Base-by-base conservation (phyloP, 352 stramenopile genomes). In the Peronospora belbahrii region DNA sequence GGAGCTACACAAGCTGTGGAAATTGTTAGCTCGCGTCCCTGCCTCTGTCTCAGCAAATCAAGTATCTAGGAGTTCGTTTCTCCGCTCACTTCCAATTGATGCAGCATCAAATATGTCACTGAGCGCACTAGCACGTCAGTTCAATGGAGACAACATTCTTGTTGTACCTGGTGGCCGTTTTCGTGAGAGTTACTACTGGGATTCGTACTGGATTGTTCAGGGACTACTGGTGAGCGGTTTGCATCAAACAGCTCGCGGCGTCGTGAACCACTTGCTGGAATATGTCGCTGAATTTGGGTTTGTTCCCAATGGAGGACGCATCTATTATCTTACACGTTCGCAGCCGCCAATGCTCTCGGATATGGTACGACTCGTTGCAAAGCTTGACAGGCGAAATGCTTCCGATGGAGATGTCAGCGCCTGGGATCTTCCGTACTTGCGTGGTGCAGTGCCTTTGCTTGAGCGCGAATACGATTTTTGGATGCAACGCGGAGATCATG, bases 141-240 rank as follows among this genome's bases (percentile, higher is more conserved):
- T 58, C 7, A 49, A 57, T 36, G 51, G 45, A 4, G 38, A 65
- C 14, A 76, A 83, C 23, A 62, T 89, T 23, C 53, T 96, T 22
- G 73, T 96, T 14, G 71, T 95, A 0, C 86, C 85, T 6, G 88
- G 86, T n/a, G 88, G 83, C 1, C 73, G 88, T 22, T 97, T 97
- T 57, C 78, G 87, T 4, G 88, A 97, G 59, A 85, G 64, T 22
- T 97, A 96, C 63, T 96, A 96, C 55, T 96, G 88, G 88, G 88
- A 97, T 58, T 88, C 76, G 35, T 96, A 88, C 63, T 97, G 88
- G 88, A 96, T 96, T 39, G 70, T 96, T 6, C 53, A 87, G 27
- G 85, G 87, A 0, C 62, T 97, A 4, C 45, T 96, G 6, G 73
- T 90, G 10, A 91, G 79, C 39, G 60, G 64, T 18, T 78, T 96